Conservation (phyloP, 176 grass and related monocot genomes). For the Triticum urartu region DNA sequence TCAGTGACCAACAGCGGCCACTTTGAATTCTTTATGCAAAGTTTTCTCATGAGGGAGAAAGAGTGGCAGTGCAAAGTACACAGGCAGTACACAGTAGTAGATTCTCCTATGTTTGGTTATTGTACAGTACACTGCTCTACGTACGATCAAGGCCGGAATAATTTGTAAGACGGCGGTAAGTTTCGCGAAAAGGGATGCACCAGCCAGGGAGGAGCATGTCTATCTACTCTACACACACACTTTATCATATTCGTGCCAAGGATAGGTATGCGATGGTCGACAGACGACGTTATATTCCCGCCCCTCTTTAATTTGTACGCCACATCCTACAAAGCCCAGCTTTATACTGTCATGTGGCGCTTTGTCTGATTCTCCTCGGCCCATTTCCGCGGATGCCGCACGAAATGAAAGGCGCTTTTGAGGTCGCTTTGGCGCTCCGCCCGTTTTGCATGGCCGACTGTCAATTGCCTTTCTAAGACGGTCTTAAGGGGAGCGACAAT, state of each 20-base stretch:
- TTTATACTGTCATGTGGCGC: constrained; percentile 18
- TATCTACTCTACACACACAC: neutral
- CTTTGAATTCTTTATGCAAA: neutral
- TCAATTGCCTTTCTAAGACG: constrained; percentile 3
- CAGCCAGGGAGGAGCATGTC: neutral
- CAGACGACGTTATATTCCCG: constrained; percentile 1
- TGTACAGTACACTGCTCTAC: neutral
- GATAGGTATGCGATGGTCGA: neutral
- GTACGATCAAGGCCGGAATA: neutral
- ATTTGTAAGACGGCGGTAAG: constrained; percentile 21
- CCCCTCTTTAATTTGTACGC: neutral
- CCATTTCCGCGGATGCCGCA: neutral
- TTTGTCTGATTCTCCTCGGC: constrained; percentile 17
- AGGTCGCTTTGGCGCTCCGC: neutral
- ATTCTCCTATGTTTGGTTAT: neutral
- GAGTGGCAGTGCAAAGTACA: neutral
- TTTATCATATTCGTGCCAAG: constrained; percentile 33
- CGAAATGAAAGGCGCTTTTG: constrained; percentile 11
- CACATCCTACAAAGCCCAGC: neutral
- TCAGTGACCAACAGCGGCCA: neutral
- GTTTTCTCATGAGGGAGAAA: neutral
- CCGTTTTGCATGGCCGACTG: constrained; percentile 1
- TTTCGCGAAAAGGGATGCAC: neutral
- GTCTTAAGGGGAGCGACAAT: constrained; percentile 33
- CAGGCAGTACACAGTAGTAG: neutral